Base-by-base conservation (phyloP, 495 filamentous ascomycete genomes). In the Penicillium pulvis region DNA sequence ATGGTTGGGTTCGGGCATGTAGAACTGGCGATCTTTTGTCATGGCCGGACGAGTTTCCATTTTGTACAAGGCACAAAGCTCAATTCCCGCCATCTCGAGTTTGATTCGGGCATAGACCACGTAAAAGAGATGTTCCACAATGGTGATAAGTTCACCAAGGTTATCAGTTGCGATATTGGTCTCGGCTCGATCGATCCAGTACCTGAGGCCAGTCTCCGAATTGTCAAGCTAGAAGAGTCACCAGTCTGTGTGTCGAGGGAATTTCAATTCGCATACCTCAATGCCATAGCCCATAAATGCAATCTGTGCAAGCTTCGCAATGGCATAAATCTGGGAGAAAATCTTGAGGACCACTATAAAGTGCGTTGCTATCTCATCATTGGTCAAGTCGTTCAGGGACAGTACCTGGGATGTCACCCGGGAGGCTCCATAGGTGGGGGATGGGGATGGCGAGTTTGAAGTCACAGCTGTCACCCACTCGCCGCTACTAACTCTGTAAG, bases 291-390 rank as follows among this genome's bases (percentile, higher is more conserved):
- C 62, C 46, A 71, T 19, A 43, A 75, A 70, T 9, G 68, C 51
- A n/a, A 65, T 66, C 26, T 72, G 57, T 19, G 73, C 26, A 14
- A 79, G 56, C 54, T 79, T 79, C 19, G 73, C 68, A 50, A 73
- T 51, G 8, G 70, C 62, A 51, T 77, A 79, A 8, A 79, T 60
- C 42, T 65, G 70, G 26, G 39, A 14, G 39, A 70, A 72, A 4
- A 77, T 66, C 4, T 53, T 55, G 48, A 75, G 41, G 1, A 73
- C 69, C 16, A 49, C 63, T 1, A 55, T 44, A 10, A 69, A 45
- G 45, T 68, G 70, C 19, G 57, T 63, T 3, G 55, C 31, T 0
- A 55, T 30, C n/a, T 69, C 57, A 9, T 63, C 56, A 17, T 59
- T 47, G 16, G 54, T 51, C 28, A 65, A 11, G 11, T 63, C 56